Conservation (phyloP, 495 filamentous ascomycete genomes). For the Penicillium longicatenatum region DNA sequence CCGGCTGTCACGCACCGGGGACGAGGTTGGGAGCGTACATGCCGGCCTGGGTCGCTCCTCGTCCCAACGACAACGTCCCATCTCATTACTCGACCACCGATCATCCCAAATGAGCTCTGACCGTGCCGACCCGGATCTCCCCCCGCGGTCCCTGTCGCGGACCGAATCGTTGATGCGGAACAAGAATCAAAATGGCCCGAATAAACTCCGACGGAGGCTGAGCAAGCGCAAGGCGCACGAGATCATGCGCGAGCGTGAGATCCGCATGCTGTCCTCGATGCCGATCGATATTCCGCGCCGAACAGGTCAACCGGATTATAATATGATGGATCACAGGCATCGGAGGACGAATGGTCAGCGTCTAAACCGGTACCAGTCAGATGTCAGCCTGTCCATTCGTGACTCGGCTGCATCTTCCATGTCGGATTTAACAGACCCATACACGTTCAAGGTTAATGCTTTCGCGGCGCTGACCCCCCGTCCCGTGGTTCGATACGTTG, state of each 20-base stretch:
- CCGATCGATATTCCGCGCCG: constrained; percentile 66
- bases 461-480: constrained; percentile 76
- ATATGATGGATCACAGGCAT: constrained; percentile 62
- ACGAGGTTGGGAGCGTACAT: constrained; percentile 28
- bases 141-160: constrained; percentile 38
- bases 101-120: constrained; percentile 18
- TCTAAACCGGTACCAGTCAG: constrained; percentile 64
- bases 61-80: constrained; percentile 23
- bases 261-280: constrained; percentile 73
- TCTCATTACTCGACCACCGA: constrained; percentile 23
- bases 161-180: constrained; percentile 67
- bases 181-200: constrained; percentile 54
- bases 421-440: constrained; percentile 67
- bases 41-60: constrained; percentile 35
- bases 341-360: constrained; percentile 58
- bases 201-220: constrained; percentile 64
- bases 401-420: constrained; percentile 74
- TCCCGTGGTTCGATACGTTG: constrained; percentile 73
- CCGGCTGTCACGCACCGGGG: constrained; percentile 34
- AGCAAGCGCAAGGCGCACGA: constrained; percentile 79
- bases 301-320: constrained; percentile 44
- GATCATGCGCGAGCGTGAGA: constrained; percentile 77
- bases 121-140: constrained; percentile 9
- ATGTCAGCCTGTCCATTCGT: constrained; percentile 69
- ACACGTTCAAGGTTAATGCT: constrained; percentile 72